A percentile compares a stretch with the other conserved stretches of the same genome.
Evolutionary conservation across 2,329 filamentous ascomycete species (phyloP).

Genomic region (Alternaria sp.): DNA sequence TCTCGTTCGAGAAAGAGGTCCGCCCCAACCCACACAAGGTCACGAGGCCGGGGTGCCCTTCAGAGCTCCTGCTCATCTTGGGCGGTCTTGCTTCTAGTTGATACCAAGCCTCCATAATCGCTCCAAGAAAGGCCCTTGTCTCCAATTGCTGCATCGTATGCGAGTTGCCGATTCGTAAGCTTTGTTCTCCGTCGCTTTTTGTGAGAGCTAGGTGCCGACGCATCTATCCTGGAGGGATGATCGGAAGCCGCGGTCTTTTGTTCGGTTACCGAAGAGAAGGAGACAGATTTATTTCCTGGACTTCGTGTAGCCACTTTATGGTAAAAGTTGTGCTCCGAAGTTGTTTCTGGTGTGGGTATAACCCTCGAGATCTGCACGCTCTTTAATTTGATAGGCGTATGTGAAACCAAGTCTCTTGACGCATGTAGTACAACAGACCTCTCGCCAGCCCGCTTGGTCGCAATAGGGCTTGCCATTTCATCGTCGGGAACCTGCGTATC

Average conservation of each 20-base stretch:
- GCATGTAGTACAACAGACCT: background rate
- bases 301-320: background rate
- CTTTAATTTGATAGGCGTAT: background rate
- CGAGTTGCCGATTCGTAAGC: conserved; percentile 28
- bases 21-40: background rate
- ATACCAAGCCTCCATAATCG: conserved; percentile 56
- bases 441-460: background rate
- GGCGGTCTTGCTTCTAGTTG: conserved; percentile 34
- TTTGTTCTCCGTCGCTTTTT: conserved; percentile 14
- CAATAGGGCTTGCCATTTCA: background rate
- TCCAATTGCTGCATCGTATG: conserved; percentile 43
- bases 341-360: background rate
- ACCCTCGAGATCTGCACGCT: background rate
- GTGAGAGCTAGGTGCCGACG: background rate
- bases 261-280: background rate
- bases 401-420: background rate
- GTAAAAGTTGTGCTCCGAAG: background rate
- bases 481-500: conserved; percentile 22
- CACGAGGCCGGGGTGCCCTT: conserved; percentile 6
- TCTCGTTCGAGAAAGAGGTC: background rate
- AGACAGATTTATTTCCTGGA: background rate
- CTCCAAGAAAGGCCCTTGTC: conserved; percentile 52
- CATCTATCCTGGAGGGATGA: background rate
- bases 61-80: conserved; percentile 35
- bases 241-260: background rate